Evolutionary conservation across 139 green algal genomes (phyloP), one percentile per base, ranked within the genome.

Genomic region (Coelastrella sp.): DNA sequence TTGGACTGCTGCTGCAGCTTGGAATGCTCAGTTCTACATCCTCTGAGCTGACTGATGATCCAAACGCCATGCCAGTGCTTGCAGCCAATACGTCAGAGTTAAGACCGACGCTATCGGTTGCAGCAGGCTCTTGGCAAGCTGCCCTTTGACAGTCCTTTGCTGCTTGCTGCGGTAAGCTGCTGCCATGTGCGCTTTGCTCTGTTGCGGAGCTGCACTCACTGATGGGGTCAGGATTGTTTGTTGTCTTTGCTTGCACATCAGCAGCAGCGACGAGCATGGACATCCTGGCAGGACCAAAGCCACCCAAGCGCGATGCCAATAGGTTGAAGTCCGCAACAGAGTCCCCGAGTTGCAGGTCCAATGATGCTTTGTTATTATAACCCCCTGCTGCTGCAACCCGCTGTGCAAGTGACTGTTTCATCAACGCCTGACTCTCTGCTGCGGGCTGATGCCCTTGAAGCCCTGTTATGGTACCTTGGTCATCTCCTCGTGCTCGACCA

Each of bases 241-340:
- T 19, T 12, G 70, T 9, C 4, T 78, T 25, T 78, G 74, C 24
- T 59, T 14, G 74, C 68, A 10, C 68, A 24, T 76, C 17, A 25
- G 15, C 24, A 24, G 7, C 19, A 27, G 15, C 15, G 24, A 15
- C 68, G 7, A 76, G 68, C 17, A 27, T 11, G 15, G 68, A 76
- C 68, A 24, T 24, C 19, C 19, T 76, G 74, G 8, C 70, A 25
- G 25, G 8, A 17, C 9, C 24, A 15, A 80, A 15, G 24, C 74
- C 25, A 80, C 25, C 74, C 9, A 80, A 19, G 9, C 74, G 74
- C 25, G 74, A 80, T 14, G 78, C 25, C 22, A 84, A 11, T 12
- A 84, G 78, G 78, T 84, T 68, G 56, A 84, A 84, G 78, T 66
- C 78, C 15, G 27, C 20, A 35, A 84, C 7, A 19, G 78, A 84